Percentiles rank a stretch among this genome's conserved stretches.
Conservation (phyloP, 352 stramenopile species). For the Phytophthora citrophthora region DNA sequence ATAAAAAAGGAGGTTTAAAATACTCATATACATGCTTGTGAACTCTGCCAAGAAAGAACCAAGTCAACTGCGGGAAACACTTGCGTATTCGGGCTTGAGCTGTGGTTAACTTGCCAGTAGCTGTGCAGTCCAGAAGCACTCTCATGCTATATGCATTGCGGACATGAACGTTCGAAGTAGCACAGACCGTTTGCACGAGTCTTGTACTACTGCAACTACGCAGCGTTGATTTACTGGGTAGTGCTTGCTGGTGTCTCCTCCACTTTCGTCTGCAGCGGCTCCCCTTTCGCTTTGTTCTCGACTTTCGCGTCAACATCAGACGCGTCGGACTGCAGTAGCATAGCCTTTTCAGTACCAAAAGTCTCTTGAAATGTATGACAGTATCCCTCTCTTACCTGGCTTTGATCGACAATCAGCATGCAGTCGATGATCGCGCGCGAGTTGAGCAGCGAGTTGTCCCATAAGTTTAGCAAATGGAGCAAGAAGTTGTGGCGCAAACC, state of each 20-base stretch:
- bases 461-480: slow-evolving; percentile 91
- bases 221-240: slow-evolving; percentile 18
- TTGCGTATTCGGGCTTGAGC: slow-evolving; percentile 30
- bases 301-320: slow-evolving; percentile 17
- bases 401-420: slow-evolving; percentile 87
- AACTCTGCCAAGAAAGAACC: slow-evolving; percentile 5
- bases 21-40: slow-evolving; percentile 7
- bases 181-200: slow-evolving; percentile 13
- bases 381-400: slow-evolving; percentile 33
- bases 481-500: slow-evolving; percentile 88
- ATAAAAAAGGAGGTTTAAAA: slow-evolving; percentile 1
- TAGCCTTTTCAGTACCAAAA: background rate
- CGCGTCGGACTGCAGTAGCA: slow-evolving; percentile 12
- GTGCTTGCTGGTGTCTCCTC: slow-evolving; percentile 11
- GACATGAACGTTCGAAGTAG: slow-evolving; percentile 18
- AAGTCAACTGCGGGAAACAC: slow-evolving; percentile 9
- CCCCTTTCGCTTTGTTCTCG: slow-evolving; percentile 11
- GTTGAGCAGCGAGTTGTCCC: slow-evolving; percentile 90
- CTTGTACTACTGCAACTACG: slow-evolving; percentile 9
- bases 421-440: slow-evolving; percentile 87
- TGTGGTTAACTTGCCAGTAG: slow-evolving; percentile 16
- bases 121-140: slow-evolving; percentile 12
- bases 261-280: slow-evolving; percentile 12
- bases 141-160: slow-evolving; percentile 14
- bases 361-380: no score